Base-by-base conservation (phyloP, 2,329 filamentous ascomycete species). In the Chrysosphaeria jannelii region DNA sequence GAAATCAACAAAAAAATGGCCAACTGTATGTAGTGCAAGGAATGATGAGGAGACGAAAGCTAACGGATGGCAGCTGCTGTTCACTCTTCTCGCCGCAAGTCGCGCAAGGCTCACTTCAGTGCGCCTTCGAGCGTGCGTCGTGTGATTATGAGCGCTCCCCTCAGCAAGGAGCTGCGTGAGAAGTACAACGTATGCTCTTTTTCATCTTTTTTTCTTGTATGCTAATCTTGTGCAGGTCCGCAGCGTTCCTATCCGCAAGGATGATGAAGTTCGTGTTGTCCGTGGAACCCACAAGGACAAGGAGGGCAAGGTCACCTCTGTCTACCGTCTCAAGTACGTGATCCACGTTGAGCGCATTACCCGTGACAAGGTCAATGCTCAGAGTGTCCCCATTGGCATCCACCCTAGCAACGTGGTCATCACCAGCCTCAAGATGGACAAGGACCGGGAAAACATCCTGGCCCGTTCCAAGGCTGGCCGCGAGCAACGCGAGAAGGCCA, bases 401-500 rank as follows among this genome's bases (percentile, higher is more conserved):
- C 72, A 81, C 55, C 70, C 85, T 43, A 88, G 72, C 55, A 93
- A 93, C 55, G 76, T 90, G 39, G 69, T 90, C 57, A 72, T 97
- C 60, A 90, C 70, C 57, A 91, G 91, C 67, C 65, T 93, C 51
- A 90, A 93, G 72, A 62, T 91, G 43, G 74, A 85, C 63, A 81
- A 85, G 68, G 74, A 88, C 55, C 70, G 75, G 39, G 74, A 85
- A 62, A 57, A 54, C 48, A 85, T 85, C 45, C 59, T 88, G 39
- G 72, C 75, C 55, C 66, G 75, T 53, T 76, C 72, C 57, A 67
- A 68, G 53, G 50, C 55, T 37, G 75, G 74, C 43, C 68, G 72
- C 34, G 74, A 81, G 55, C 57, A 64, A 45, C 55, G 55, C 47
- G 53, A 53, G 48, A 78, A 78, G 57, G 51, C 49, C 54, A 68